Percentiles rank a stretch among this genome's conserved stretches.
Evolutionary conservation across 2,329 filamentous ascomycete species (phyloP).

Genomic region (Ampelomyces quisqualis): DNA sequence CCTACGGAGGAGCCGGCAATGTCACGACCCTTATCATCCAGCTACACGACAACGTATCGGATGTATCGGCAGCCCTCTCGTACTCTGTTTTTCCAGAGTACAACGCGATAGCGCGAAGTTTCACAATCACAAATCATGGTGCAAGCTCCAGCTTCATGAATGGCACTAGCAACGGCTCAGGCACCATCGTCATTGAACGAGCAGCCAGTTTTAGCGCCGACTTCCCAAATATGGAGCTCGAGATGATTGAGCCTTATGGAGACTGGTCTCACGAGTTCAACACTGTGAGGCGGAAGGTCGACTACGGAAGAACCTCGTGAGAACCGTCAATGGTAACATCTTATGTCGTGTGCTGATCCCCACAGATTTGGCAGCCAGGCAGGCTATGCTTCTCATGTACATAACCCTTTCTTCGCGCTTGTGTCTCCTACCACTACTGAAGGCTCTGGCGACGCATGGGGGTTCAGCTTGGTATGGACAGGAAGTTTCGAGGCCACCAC

Average conservation of each 20-base stretch:
- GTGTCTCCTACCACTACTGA: constrained; percentile 61
- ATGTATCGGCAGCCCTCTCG: constrained; percentile 58
- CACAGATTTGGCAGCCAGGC: constrained; percentile 60
- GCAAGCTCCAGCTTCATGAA: background rate
- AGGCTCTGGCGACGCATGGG: constrained; percentile 62
- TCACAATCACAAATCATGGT: constrained; percentile 57
- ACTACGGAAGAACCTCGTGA: constrained; percentile 52
- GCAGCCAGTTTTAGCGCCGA: constrained; percentile 64
- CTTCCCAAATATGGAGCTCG: constrained; percentile 59
- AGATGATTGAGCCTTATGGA: constrained; percentile 63
- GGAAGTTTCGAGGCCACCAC: constrained; percentile 64
- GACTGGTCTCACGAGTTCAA: constrained; percentile 64
- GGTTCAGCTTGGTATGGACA: constrained; percentile 65
- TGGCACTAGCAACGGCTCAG: constrained; percentile 46
- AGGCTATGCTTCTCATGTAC: constrained; percentile 64
- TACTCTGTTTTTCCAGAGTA: constrained; percentile 65
- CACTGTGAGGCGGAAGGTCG: constrained; percentile 56
- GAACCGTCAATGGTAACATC: background rate
- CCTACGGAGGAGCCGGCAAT: constrained; percentile 57
- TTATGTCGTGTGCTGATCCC: constrained; percentile 6
- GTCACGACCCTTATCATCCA: constrained; percentile 61
- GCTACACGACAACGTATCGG: constrained; percentile 60
- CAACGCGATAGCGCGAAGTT: constrained; percentile 63
- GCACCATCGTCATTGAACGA: constrained; percentile 56
- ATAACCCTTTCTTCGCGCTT: constrained; percentile 65